These are phyloP conservation scores for Gamarada debralockiae DNA, from an alignment of 495 filamentous ascomycete genomes.

Conservation along the genomic window DNA sequence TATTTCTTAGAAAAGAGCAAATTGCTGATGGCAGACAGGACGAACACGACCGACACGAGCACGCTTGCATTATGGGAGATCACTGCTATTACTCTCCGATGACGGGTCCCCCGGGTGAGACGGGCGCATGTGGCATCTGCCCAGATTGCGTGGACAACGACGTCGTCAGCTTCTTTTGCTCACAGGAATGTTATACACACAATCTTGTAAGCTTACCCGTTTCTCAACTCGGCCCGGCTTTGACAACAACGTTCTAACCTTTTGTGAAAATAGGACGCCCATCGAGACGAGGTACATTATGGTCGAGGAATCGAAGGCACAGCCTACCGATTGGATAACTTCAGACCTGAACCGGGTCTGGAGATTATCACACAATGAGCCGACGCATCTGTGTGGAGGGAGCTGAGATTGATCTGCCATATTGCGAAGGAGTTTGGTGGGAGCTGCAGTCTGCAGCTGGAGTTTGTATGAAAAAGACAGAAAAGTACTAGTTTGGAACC, in stretches of 20 bases:
- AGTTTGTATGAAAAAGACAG: no score
- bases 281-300: constrained; percentile 8
- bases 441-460: no score
- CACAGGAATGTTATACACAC: constrained; percentile 13
- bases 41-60: constrained; percentile 17
- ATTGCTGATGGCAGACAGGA: constrained; percentile 7
- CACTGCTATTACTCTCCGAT: constrained; percentile 18
- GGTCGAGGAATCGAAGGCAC: constrained; percentile 3
- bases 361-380: constrained; percentile 1
- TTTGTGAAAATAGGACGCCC: constrained; percentile 2
- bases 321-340: background rate
- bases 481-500: no score
- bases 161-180: constrained; percentile 17
- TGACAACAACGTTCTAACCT: background rate
- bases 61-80: constrained; percentile 16
- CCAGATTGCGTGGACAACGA: constrained; percentile 15
- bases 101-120: constrained; percentile 4
- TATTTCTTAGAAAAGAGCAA: background rate
- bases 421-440: no score
- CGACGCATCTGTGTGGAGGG: no score
- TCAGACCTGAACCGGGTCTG: background rate
- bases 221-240: background rate
- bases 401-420: no score
- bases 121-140: constrained; percentile 18
- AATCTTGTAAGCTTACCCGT: constrained; percentile 14